phyloP scores from a whole-genome alignment of 495 filamentous ascomycete genomes.

The Hypoxylon rickii region DNA sequence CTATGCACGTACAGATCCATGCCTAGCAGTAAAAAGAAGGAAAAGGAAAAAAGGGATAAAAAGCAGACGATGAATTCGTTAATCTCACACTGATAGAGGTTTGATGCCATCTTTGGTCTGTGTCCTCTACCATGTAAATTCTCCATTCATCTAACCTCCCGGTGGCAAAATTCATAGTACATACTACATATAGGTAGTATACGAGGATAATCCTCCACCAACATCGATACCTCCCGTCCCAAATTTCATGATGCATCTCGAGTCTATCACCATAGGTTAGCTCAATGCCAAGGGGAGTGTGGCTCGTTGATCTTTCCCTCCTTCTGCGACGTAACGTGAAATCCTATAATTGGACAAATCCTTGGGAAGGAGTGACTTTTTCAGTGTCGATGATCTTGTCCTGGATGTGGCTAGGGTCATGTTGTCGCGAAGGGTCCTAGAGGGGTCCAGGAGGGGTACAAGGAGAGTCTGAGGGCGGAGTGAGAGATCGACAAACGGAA shows the following conservation, averaged over 20 bases:
- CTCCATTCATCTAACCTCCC: no score
- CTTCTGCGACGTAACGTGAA: constrained; percentile 13
- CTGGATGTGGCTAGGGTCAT: constrained; percentile 22
- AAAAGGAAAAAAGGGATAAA: constrained; percentile 4
- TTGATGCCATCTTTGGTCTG: no score
- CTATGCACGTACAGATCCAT: no score
- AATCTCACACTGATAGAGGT: no score
- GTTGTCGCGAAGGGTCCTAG: constrained; percentile 3
- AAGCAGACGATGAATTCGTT: no score
- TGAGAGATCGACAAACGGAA: constrained; percentile 20
- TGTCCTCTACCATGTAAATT: no score
- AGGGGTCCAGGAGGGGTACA: not conserved
- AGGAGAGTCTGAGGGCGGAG: constrained; percentile 4
- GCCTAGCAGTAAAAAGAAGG: constrained; percentile 3
- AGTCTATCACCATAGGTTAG: constrained; percentile 22
- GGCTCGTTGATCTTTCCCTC: constrained; percentile 31
- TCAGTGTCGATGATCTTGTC: constrained; percentile 26
- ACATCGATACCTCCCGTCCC: no score
- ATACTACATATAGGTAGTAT: no score
- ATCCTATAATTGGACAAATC: constrained; percentile 22
- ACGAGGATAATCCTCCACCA: no score
- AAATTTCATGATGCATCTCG: constrained; percentile 28
- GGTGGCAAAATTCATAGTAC: no score
- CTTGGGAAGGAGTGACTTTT: constrained; percentile 15
- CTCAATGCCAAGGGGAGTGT: constrained; percentile 22